A percentile compares a stretch with the other conserved stretches of the same genome.
phyloP scores from a whole-genome alignment of 345 rosid species.

The Sonneratia alba region DNA sequence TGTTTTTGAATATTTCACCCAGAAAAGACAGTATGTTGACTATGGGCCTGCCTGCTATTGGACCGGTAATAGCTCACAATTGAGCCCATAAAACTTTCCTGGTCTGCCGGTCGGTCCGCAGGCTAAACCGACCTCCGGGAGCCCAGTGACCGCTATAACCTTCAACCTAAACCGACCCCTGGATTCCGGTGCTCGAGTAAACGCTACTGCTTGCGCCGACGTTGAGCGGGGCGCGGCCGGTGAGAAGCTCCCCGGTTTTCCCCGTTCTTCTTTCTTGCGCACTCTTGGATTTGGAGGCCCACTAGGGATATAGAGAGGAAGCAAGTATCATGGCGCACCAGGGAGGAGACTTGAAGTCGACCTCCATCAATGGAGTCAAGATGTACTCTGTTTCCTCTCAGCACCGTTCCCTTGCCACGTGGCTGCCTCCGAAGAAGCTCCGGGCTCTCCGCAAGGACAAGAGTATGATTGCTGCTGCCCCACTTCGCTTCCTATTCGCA shows the following conservation, averaged over 20 bases:
- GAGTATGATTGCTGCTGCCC: conserved; percentile 19
- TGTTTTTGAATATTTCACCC: too few relatives aligned
- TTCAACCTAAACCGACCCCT: too few relatives aligned
- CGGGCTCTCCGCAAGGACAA: conserved; percentile 65
- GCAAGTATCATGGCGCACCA: conserved; percentile 33
- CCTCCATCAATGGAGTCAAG: conserved; percentile 72
- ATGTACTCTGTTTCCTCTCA: conserved; percentile 55
- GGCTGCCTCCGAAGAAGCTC: conserved; percentile 71
- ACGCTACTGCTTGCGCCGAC: not conserved
- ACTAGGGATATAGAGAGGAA: not conserved
- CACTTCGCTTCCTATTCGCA: not conserved
- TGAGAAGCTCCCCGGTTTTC: not conserved
- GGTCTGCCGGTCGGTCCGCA: not conserved
- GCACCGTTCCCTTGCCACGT: conserved; percentile 52
- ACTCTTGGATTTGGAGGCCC: too few relatives aligned
- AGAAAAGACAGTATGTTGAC: too few relatives aligned
- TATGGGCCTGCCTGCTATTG: not conserved
- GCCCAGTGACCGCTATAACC: not conserved
- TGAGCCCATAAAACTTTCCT: not conserved
- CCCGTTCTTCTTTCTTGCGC: too few relatives aligned
- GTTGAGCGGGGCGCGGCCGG: not conserved
- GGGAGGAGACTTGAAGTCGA: conserved; percentile 67
- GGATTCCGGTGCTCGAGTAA: too few relatives aligned
- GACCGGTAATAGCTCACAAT: not conserved
- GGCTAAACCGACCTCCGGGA: not conserved